Evolutionary conservation across 306 rosid species (phyloP).

Genomic region (Inga oerstediana): DNA sequence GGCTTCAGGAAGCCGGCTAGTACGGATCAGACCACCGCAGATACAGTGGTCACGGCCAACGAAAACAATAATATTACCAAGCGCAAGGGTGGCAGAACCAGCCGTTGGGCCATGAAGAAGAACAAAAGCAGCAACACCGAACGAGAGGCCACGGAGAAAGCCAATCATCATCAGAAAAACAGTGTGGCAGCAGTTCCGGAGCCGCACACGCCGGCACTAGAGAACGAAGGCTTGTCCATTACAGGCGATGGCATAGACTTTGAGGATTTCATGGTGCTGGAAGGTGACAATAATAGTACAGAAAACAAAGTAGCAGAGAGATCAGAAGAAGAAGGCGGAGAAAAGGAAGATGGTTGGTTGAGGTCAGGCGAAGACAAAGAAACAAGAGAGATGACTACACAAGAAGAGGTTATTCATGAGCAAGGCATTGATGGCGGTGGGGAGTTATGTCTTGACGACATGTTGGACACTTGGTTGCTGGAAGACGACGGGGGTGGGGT

Average conservation of each 20-base stretch:
- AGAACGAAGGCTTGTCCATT: conserved; percentile 26
- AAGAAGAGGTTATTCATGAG: conserved; percentile 5
- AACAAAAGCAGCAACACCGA: conserved; percentile 27
- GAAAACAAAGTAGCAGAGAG: background rate
- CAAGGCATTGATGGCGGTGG: conserved; percentile 37
- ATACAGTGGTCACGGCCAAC: conserved; percentile 12
- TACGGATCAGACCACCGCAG: background rate
- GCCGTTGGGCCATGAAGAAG: conserved; percentile 71
- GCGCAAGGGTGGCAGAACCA: conserved; percentile 58
- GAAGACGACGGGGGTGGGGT: conserved; percentile 37
- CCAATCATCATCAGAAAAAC: background rate
- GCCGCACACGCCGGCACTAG: conserved; percentile 36
- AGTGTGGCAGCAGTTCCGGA: background rate
- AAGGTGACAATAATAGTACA: background rate
- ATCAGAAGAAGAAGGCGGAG: background rate
- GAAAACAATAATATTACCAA: background rate
- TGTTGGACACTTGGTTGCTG: conserved; percentile 31
- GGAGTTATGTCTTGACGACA: conserved; percentile 35
- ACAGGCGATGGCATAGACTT: background rate
- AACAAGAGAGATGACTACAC: background rate
- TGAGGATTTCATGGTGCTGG: conserved; percentile 8
- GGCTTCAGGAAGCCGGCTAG: conserved; percentile 39
- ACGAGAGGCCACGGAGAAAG: background rate
- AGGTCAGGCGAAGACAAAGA: background rate
- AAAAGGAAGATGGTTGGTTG: background rate